Evolutionary conservation across 2,329 filamentous ascomycete genomes (phyloP), one percentile per base, ranked within the genome.

Genomic region (Nigrospora sphaerica): DNA sequence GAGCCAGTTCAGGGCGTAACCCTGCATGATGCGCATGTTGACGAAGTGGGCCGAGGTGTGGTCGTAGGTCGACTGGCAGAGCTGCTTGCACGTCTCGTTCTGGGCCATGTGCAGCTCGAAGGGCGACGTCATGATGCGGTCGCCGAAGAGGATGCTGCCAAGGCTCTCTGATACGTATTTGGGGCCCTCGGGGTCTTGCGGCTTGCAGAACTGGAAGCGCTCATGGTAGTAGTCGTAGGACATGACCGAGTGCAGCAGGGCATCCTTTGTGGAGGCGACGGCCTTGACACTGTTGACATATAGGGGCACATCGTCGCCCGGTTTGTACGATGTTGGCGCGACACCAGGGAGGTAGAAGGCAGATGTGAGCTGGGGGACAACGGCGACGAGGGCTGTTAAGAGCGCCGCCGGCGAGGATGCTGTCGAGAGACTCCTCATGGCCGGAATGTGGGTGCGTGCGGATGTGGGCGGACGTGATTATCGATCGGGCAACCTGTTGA

Each of bases 341-440:
- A 96, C 90, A 56, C 93, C 93, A 34, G 92, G 93, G 36, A 98
- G 86, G 71, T 98, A 98, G 73, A 97, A 98, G 46, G 89, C 88
- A 3, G 81, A 75, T 13, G 74, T 68, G 33, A 81, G 63, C 51
- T 78, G 72, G 19, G 80, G 76, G 7, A 9, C 23, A 28, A 73
- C 61, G 40, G 71, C 66, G 34, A 82, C 60, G 40, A 81, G 60
- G 23, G 75, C 66, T 39, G 71, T 65, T 18, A 78, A 60, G 44
- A 80, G 68, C 62, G 73, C 64, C 63, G 65, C 72, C 62, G 72
- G 66, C 19, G 72, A 60, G 48, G 68, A 71, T 72, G 69, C 68
- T 53, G 66, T 57, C 46, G 68, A 64, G 62, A 62, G 66, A 52
- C 71, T 56, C 50, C 71, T 66, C 76, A 80, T 80, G 7, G 47